phyloP scores from a whole-genome alignment of 352 stramenopile species.

The Phytophthora macrochlamydospora region DNA sequence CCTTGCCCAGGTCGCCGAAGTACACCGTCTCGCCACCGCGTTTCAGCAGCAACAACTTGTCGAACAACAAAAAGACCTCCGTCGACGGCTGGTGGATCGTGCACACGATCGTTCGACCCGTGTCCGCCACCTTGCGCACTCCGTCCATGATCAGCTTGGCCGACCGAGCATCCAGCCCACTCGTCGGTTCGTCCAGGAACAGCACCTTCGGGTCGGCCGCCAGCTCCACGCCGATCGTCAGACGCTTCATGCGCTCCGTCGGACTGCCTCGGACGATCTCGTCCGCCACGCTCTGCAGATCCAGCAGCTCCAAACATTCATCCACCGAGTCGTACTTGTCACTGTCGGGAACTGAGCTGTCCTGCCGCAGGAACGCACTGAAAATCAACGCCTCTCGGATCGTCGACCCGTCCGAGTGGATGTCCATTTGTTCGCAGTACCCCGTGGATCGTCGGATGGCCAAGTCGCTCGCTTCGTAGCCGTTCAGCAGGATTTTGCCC shows the following conservation, averaged over 20 bases:
- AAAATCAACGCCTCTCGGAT: conserved; percentile 88
- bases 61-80: conserved; percentile 82
- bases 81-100: conserved; percentile 92
- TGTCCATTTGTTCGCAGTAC: conserved; percentile 86
- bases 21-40: conserved; percentile 83
- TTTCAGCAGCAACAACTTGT: conserved; percentile 88
- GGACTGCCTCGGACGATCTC: conserved; percentile 45
- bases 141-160: conserved; percentile 82
- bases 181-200: conserved; percentile 76
- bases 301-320: conserved; percentile 40
- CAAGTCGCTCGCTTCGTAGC: conserved; percentile 35
- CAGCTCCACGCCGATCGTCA: conserved; percentile 88
- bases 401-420: conserved; percentile 85
- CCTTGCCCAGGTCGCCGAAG: conserved; percentile 76
- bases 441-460: conserved; percentile 38
- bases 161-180: conserved; percentile 49
- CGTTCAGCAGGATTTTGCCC: conserved; percentile 62
- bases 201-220: conserved; percentile 76
- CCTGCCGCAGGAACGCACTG: conserved; percentile 72
- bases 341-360: conserved; percentile 27
- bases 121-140: conserved; percentile 54
- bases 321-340: conserved; percentile 39
- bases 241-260: conserved; percentile 47
- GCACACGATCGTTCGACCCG: conserved; percentile 81
- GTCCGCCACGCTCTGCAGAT: conserved; percentile 34